Percentiles rank a stretch among this genome's conserved stretches.
These are phyloP conservation scores for Evansstolkia leycettana DNA, from an alignment of 495 filamentous ascomycete genomes.

Conservation along the genomic window DNA sequence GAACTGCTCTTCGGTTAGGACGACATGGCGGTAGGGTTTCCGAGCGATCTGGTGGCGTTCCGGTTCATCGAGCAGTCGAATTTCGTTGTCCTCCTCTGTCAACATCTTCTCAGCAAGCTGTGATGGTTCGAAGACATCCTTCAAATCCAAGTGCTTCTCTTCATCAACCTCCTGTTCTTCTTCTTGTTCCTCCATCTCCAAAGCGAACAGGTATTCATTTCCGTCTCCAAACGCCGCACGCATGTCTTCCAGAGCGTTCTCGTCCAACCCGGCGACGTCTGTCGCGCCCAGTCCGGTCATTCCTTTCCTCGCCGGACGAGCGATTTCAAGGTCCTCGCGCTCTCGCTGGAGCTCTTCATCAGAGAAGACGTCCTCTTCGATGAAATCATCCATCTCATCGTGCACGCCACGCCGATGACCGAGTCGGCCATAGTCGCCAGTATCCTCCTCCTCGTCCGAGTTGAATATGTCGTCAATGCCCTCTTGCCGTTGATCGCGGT, in stretches of 20 bases:
- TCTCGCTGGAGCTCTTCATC: slow-evolving; percentile 69
- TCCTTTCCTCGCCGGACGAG: slow-evolving; percentile 54
- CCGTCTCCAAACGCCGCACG: slow-evolving; percentile 90
- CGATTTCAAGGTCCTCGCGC: slow-evolving; percentile 80
- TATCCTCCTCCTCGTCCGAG: slow-evolving; percentile 82
- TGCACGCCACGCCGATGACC: slow-evolving; percentile 39
- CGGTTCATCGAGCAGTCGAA: slow-evolving; percentile 75
- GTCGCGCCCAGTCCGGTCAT: slow-evolving; percentile 43
- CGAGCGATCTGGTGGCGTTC: slow-evolving; percentile 89
- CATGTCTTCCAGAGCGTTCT: slow-evolving; percentile 89
- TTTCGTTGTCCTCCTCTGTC: slow-evolving; percentile 87
- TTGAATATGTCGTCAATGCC: slow-evolving; percentile 80
- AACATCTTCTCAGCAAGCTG: slow-evolving; percentile 87
- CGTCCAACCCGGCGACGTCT: slow-evolving; percentile 68
- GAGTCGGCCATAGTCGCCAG: slow-evolving; percentile 43
- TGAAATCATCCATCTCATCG: slow-evolving; percentile 94
- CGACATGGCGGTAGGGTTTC: slow-evolving; percentile 69
- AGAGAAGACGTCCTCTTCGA: slow-evolving; percentile 87
- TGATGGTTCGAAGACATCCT: slow-evolving; percentile 95
- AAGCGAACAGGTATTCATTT: slow-evolving; percentile 86
- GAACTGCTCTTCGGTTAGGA: slow-evolving; percentile 66
- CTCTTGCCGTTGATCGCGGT: slow-evolving; percentile 45
- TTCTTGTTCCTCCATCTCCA: slow-evolving; percentile 65
- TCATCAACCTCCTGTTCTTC: slow-evolving; percentile 56
- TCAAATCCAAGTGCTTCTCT: slow-evolving; percentile 72